Conservation (phyloP, 1,284 basidiomycete genomes). For the Cystobasidiaceae sp. region DNA sequence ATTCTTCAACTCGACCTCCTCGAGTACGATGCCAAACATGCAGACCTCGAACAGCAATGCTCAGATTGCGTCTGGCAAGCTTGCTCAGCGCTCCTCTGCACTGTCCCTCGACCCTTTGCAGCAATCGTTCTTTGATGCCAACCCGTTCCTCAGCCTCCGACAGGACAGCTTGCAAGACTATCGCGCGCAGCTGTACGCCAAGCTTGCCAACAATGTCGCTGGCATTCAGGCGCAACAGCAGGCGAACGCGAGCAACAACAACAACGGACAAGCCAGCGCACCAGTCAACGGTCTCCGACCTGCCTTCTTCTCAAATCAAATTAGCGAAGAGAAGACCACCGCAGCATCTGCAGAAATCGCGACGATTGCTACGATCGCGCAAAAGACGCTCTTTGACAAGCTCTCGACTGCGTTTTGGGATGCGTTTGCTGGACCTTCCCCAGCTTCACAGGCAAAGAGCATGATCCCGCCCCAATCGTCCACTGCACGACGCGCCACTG, state of each 20-base stretch:
- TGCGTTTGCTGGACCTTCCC: constrained; percentile 46
- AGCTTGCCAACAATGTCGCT: constrained; percentile 40
- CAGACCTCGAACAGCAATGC: not conserved
- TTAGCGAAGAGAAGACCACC: not conserved
- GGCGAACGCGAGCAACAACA: not conserved
- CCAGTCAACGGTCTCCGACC: constrained; percentile 36
- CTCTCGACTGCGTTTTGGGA: constrained; percentile 49
- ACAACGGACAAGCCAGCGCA: not conserved
- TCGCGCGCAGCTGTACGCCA: constrained; percentile 39
- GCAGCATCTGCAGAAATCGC: constrained; percentile 28
- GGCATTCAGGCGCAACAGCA: constrained; percentile 34
- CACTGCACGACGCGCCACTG: constrained; percentile 22
- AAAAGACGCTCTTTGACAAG: constrained; percentile 47
- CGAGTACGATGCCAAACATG: not conserved
- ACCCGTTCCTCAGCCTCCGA: constrained; percentile 37
- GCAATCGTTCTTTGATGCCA: constrained; percentile 38
- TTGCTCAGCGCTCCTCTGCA: too few relatives aligned
- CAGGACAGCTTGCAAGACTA: constrained; percentile 37
- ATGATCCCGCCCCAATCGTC: constrained; percentile 19
- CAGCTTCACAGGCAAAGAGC: not conserved
- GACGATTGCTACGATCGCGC: constrained; percentile 41
- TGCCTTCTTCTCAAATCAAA: constrained; percentile 37
- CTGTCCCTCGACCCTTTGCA: constrained; percentile 34
- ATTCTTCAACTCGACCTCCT: constrained; percentile 6
- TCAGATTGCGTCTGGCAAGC: not conserved